Evolutionary conservation across 257 asterid species (phyloP).

Genomic region (Gardenia jasminoides): DNA sequence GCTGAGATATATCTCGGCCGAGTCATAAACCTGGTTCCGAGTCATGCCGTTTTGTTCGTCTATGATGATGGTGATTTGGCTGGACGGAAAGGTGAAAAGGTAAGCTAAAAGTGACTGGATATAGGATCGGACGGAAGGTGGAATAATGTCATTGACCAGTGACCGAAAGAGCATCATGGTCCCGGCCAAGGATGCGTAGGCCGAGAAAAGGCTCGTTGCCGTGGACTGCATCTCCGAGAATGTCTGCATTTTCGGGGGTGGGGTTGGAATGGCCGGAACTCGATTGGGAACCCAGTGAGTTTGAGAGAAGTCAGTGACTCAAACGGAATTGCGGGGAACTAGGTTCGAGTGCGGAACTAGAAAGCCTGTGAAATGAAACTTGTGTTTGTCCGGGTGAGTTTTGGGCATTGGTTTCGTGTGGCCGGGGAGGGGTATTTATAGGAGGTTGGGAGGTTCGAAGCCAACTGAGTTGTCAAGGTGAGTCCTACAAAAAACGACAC

Average conservation of each 20-base stretch:
- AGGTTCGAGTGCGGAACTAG: no score
- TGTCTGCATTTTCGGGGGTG: conserved; percentile 23
- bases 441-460: no score
- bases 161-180: conserved; percentile 70
- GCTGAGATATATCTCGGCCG: conserved; percentile 65
- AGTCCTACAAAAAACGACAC: no score
- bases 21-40: conserved; percentile 63
- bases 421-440: no score
- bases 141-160: conserved; percentile 53
- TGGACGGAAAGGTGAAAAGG: conserved; percentile 28
- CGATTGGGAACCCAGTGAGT: no score
- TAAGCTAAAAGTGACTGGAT: conserved; percentile 30
- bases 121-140: conserved; percentile 34
- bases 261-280: not conserved
- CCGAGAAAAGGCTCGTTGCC: conserved; percentile 58
- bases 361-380: no score
- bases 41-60: conserved; percentile 63
- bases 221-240: conserved; percentile 49
- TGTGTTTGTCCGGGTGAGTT: no score
- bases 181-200: conserved; percentile 77
- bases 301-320: no score
- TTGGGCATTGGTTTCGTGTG: no score
- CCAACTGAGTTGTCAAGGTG: no score
- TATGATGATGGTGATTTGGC: conserved; percentile 50
- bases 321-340: no score